Base-by-base conservation (phyloP, 2,329 filamentous ascomycete species). In the Ophiocordyceps camponoti-rufipedis region DNA sequence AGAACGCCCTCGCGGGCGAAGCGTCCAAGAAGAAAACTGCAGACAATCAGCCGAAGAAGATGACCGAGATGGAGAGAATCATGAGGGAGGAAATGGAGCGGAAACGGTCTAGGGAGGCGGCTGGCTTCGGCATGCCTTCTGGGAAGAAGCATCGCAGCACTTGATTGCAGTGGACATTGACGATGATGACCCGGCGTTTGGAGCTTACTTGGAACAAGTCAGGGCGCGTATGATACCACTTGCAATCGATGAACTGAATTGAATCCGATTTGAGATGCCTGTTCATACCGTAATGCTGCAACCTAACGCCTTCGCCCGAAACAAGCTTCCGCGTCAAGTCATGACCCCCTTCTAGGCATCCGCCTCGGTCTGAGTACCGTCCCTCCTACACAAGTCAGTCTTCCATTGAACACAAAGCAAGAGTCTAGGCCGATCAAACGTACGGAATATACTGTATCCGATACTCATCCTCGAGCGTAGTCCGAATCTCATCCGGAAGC, bases 1-100 rank as follows among this genome's bases (percentile, higher is more conserved):
- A 86, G 65, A 89, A 88, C 51, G 78, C 80, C 0, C 64, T 85
- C 2, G 58, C 61, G 0, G 64, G 14, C 10, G 45, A 65, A 0
- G 71, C 74, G 1, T 65, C 71, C 3, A 85, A 85, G 61, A 85
- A 85, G 58, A 50, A 60, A 1, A 54, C 65, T 31, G 71, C 68
- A 11, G 63, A 74, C 4, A 76, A 77, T 49, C 72, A 73, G 46
- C 79, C 78, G 2, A 86, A 84, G 69, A 91, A 84, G 55, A 89
- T 94, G 74, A 89, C 83, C 55, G 85, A 93, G 57, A 82, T 80
- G 3, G 86, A 89, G 62, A 74, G 82, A 45, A 93, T 91, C 55
- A 94, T 94, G 87, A 85, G 82, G 61, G 81, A 84, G 54, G 83
- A 88, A 56, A 71, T 85, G 62, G 82, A 86, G 53, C 70, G 72